Evolutionary conservation across 805 yeast species (phyloP), one percentile per base, ranked within the genome.

Genomic region (Candida pini): DNA sequence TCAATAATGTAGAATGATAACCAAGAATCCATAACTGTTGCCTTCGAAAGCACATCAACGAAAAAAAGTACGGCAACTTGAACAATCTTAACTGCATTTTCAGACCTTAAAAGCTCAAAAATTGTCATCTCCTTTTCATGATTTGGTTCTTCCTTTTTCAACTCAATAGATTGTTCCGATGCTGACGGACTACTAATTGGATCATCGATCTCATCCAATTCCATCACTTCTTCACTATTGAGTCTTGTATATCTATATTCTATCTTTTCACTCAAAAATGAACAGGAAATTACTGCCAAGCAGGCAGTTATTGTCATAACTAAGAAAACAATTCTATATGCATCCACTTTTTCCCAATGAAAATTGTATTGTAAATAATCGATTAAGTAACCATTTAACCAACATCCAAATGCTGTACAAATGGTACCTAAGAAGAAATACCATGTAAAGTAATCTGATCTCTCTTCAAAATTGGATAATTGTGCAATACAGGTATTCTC

Each of bases 401-500:
- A 49, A 4, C 69, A 60, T 1, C 78, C 80, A 8, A 67, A 12
- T 0, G 78, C 76, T 17, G 64, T 58, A 14, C 73, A 64, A 17
- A 70, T 45, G 3, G 64, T 60, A 0, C 78, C 80, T 24, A 69
- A 48, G 43, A 75, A 66, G 1, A 66, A 62, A 47, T 73, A 74
- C 79, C 80, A 74, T 6, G 78, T 72, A 44, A 68, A 75, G n/a
- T 71, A 58, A 44, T 75, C 80, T 0, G 78, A 63, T 34, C 78
- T 51, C 20, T 65, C 56, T 9, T 59, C 61, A 12, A 58, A 46
- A 6, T 62, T 52, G 4, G 64, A 60, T 38, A 74, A 48, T 13
- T 73, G 68, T 0, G 79, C 76, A 24, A 74, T 57, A 1, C 71
- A 51, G 20, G 73, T 60, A 41, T 73, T 78, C 44, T 75, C 81